Evolutionary conservation across 106 monocot genomes (phyloP).

Genomic region (Amphibolis antarctica): DNA sequence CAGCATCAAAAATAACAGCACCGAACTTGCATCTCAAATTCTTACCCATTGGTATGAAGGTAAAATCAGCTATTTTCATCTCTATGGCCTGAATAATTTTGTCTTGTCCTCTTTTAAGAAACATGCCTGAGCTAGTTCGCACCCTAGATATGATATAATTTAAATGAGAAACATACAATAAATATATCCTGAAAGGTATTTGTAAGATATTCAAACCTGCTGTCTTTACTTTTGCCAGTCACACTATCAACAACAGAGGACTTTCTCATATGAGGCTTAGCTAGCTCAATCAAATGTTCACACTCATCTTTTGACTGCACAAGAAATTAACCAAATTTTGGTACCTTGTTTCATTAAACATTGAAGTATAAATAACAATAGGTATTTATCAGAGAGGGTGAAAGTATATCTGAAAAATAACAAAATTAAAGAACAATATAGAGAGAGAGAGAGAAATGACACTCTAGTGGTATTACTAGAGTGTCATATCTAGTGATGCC

Average conservation of each 20-base stretch:
- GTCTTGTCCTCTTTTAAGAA: conserved; percentile 16
- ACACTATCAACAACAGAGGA: conserved; percentile 14
- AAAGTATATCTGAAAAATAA: no score
- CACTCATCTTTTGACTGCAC: conserved; percentile 17
- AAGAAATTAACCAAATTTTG: neutral
- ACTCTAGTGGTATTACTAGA: no score
- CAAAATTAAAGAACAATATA: no score
- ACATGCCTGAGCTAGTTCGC: conserved; percentile 14
- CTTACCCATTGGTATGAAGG: conserved; percentile 15
- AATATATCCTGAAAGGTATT: no score
- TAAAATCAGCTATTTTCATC: conserved; percentile 16
- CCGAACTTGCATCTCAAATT: no score
- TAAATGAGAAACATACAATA: neutral
- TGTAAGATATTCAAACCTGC: conserved; percentile 7
- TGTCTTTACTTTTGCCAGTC: conserved; percentile 17
- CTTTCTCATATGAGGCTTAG: conserved; percentile 14
- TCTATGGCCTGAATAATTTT: conserved; percentile 13
- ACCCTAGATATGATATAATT: conserved; percentile 3
- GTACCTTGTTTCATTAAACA: neutral
- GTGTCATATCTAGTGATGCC: no score
- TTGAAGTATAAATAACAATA: neutral
- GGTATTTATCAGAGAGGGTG: no score
- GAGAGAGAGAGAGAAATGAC: no score
- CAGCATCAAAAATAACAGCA: no score
- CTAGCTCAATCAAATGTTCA: conserved; percentile 10